Evolutionary conservation across 768 basidiomycete species (phyloP), one percentile per base, ranked within the genome.

Genomic region (Scleroderma citrinum): DNA sequence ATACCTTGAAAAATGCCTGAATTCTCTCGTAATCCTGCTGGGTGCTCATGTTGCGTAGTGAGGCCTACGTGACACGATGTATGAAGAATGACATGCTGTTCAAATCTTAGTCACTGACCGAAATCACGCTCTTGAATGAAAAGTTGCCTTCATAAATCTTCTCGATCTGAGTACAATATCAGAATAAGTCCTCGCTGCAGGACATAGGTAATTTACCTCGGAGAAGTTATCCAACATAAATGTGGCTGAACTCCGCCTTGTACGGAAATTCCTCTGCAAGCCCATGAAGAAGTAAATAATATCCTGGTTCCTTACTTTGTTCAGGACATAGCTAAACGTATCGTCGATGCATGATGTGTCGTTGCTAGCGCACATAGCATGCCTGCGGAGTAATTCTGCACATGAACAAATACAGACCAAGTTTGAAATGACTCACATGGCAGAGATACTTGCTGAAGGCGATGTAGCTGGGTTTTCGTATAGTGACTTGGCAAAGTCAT

Each of bases 401-500:
- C 47, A 20, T 46, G 24, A 46, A 35, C 20, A 23, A 43, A 24
- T 13, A 30, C 48, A 30, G 35, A 8, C 41, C 13, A 7, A 8
- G 8, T 40, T 3, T 30, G 30, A 42, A 31, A 3, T 24, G 13
- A 65, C 79, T 59, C 62, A 83, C 83, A 88, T 83, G 14, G 87
- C 85, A 35, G 84, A 74, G 21, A 81, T 78, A 16, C 59, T 49
- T 57, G 82, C 80, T 31, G 84, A 76, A 6, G 83, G 80, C 0
- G 93, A 86, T 19, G 87, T 89, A 53, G 78, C 76, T 13, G 86
- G 81, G 49, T 85, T 81, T 57, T 82, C 77, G 60, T 83, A 82
- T 30, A 93, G 75, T 51, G 73, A 71, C 57, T 82, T 74, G 36
- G 86, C 72, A 32, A 83, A 82, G 30, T 89, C 80, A 58, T 83